Evolutionary conservation across 805 yeast genomes (phyloP).

Genomic region (Nakazawaea anatomiae): DNA sequence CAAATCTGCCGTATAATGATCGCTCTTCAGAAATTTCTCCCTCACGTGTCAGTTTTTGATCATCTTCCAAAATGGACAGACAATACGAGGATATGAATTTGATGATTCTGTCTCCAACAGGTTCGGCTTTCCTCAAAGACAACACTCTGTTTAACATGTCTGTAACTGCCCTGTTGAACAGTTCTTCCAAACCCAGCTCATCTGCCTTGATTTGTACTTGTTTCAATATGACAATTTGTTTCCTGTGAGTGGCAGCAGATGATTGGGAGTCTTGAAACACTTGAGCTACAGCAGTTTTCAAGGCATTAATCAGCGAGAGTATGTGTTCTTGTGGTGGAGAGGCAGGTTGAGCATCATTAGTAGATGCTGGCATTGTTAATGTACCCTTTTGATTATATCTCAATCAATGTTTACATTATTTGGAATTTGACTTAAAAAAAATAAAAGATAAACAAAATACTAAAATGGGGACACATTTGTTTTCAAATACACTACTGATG

Average conservation of each 20-base stretch:
- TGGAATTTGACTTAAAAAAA: no score
- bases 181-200: conserved; percentile 44
- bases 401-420: no score
- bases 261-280: conserved; percentile 78
- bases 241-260: conserved; percentile 70
- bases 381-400: no score
- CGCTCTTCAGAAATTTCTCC: conserved; percentile 24
- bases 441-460: no score
- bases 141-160: conserved; percentile 59
- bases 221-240: conserved; percentile 59
- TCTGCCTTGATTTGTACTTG: conserved; percentile 52
- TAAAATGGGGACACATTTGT: no score
- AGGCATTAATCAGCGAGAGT: conserved; percentile 12
- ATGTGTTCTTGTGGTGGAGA: neutral
- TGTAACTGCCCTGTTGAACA: conserved; percentile 56
- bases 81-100: conserved; percentile 60
- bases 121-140: conserved; percentile 62
- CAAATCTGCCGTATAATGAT: conserved; percentile 42
- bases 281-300: conserved; percentile 47
- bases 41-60: conserved; percentile 16
- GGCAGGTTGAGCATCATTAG: neutral
- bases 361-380: neutral
- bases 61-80: conserved; percentile 36
- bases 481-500: no score
- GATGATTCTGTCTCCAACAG: conserved; percentile 69